Base-by-base conservation (phyloP, 768 basidiomycete species). In the Cyathus striatus region DNA sequence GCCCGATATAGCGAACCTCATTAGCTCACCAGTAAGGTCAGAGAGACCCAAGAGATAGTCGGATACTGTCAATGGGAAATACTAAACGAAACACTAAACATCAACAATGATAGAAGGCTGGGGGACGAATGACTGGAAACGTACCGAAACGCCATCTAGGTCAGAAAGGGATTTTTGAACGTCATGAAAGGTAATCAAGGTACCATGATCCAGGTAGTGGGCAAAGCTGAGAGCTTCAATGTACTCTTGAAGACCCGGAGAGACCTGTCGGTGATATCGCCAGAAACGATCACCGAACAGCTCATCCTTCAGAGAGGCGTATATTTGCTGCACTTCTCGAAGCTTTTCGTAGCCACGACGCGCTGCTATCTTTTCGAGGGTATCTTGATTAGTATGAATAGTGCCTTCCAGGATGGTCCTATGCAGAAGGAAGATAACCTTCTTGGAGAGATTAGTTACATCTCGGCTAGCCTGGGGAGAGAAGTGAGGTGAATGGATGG, bases 11-110 rank as follows among this genome's bases (percentile, higher is more conserved):
- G 91, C 92, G 49, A 85, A 86, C 24, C 95, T 78, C 96, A 98
- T 97, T 20, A 98, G 78, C 64, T 99, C 96, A 34, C 96, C 96
- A 0, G 92, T 96, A 17, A 99, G 73, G 63, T 99, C 96, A 5
- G 90, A 89, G 22, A 98, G 65, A 4, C 96, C 96, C 2, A 97
- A 78, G 12, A 97, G 69, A 57, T 96, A 98, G 57, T 98, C 94
- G 30, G 86, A 81, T 24, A 79, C 58, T 6, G 90, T 74, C 23
- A 94, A 58, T 3, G 81, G 78, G 52, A 93, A 86, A 49, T 77
- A 86, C 93, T 95, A 59, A 21, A 25, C 21, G 40, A 20, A 22
- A 9, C 12, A 34, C 36, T 44, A 16, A 40, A 42, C 45, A 46
- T 12, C 17, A 41, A 43, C 22, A 36, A 27, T n/a, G 24, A 36